Evolutionary conservation across 305 asterid species (phyloP).

Genomic region (Fraxinus platypoda): DNA sequence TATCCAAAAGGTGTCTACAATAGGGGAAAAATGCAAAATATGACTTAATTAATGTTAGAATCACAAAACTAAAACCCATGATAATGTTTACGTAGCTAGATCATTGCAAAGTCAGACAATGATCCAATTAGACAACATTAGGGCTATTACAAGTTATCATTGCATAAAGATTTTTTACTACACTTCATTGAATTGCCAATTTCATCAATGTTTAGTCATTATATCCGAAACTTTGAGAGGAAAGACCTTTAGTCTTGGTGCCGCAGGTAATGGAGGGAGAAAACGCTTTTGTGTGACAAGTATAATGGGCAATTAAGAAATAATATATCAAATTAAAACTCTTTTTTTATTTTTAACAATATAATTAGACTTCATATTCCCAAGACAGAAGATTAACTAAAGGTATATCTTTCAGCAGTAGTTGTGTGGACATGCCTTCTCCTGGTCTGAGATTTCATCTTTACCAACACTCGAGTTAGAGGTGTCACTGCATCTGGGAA

Average conservation of each 20-base stretch:
- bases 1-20: constrained; percentile 62
- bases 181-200: background rate
- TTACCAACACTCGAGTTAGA: constrained; percentile 40
- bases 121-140: background rate
- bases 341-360: background rate
- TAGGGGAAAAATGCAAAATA: background rate
- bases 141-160: background rate
- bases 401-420: background rate
- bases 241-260: background rate
- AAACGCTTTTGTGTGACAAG: background rate
- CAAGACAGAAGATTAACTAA: background rate
- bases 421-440: constrained; percentile 45
- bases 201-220: background rate
- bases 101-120: background rate
- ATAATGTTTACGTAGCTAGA: background rate
- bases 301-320: background rate
- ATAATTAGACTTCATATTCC: background rate
- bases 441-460: constrained; percentile 46
- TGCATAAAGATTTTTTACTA: background rate
- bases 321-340: background rate
- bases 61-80: constrained; percentile 1
- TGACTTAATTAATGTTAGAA: background rate
- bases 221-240: background rate
- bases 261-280: background rate
- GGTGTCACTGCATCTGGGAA: constrained; percentile 54